A percentile compares a stretch with the other conserved stretches of the same genome.
phyloP scores from a whole-genome alignment of 768 basidiomycete species.

The Boletus vermiculosoides region DNA sequence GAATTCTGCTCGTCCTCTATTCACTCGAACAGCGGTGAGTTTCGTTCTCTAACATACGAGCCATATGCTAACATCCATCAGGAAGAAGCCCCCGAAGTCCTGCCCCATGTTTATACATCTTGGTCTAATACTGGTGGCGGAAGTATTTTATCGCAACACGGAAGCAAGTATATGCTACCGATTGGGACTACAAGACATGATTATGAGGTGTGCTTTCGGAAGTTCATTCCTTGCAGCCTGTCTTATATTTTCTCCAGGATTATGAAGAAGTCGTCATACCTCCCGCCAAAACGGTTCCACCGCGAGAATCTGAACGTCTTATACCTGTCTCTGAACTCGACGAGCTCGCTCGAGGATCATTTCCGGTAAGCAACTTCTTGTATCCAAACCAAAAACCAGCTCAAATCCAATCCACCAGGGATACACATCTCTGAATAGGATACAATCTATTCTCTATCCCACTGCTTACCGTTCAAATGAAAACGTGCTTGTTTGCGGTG shows the following conservation, averaged over 20 bases:
- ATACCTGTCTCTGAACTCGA: slow-evolving; percentile 75
- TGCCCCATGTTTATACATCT: slow-evolving; percentile 90
- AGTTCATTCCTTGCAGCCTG: background rate
- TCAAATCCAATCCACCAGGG: slow-evolving; percentile 47
- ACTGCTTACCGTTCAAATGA: slow-evolving; percentile 95
- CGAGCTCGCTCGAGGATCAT: slow-evolving; percentile 73
- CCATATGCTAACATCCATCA: slow-evolving; percentile 27
- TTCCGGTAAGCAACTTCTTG: slow-evolving; percentile 56
- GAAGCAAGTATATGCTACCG: slow-evolving; percentile 79
- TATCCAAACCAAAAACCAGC: background rate
- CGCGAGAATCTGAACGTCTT: slow-evolving; percentile 65
- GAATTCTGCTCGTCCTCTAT: slow-evolving; percentile 67
- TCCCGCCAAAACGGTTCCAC: slow-evolving; percentile 76
- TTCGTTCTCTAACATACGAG: background rate
- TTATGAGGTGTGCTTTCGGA: slow-evolving; percentile 52
- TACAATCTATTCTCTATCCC: slow-evolving; percentile 93
- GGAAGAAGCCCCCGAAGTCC: slow-evolving; percentile 55
- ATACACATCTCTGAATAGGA: slow-evolving; percentile 83
- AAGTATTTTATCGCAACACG: slow-evolving; percentile 61
- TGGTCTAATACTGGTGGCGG: slow-evolving; percentile 55
- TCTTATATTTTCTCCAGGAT: slow-evolving; percentile 46
- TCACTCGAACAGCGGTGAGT: slow-evolving; percentile 52
- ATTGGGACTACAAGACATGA: slow-evolving; percentile 71
- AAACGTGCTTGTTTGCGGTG: slow-evolving; percentile 75
- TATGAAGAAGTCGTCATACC: slow-evolving; percentile 91